Base-by-base conservation (phyloP, 139 green algal genomes). In the Asterochloris sp. region DNA sequence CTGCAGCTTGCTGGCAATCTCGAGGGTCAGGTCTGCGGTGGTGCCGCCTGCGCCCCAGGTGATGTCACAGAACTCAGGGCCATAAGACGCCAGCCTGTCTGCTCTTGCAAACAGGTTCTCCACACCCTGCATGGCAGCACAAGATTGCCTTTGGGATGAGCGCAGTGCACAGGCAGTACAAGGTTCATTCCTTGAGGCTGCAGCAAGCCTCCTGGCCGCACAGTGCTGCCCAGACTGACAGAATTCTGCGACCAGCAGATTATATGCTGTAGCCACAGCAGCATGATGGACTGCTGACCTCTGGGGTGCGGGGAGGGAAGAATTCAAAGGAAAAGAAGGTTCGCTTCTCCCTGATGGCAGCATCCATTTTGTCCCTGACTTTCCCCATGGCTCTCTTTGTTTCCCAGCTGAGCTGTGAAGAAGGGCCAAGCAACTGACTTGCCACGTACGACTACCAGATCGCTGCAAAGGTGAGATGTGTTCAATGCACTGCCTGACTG, bases 31-130 rank as follows among this genome's bases (percentile, higher is more conserved):
- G 66, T 99, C 96, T 13, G 96, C 93, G 10, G 96, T 99, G 66
- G 90, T 95, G 76, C 96, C 96, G 47, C 96, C 96, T 16, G 96
- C 96, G n/a, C 96, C 96, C 96, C 96, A 99, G 16, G 96, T 99
- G 87, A 99, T 99, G 84, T 99, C 96, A 82, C 96, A 99, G 83
- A 99, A 99, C 0, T 87, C 86, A 19, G 96, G 96, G 21, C 89
- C 89, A 78, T 94, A 87, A 1, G 92, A 83, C 8, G 88, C 94
- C 94, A 99, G 98, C 54, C 94, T 86, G 54, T 96, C 90, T 90
- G 97, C 93, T 4, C 96, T 86, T 77, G 97, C 93, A 73, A 96
- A 95, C 74, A 99, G 85, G 87, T 98, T 98, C 77, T 96, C 90
- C 60, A 99, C 93, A 17, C 96, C 96, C 91, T 97, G 86, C 69